Evolutionary conservation across 805 yeast genomes (phyloP), one percentile per base, ranked within the genome.

Genomic region (Ogataea glucozyma): DNA sequence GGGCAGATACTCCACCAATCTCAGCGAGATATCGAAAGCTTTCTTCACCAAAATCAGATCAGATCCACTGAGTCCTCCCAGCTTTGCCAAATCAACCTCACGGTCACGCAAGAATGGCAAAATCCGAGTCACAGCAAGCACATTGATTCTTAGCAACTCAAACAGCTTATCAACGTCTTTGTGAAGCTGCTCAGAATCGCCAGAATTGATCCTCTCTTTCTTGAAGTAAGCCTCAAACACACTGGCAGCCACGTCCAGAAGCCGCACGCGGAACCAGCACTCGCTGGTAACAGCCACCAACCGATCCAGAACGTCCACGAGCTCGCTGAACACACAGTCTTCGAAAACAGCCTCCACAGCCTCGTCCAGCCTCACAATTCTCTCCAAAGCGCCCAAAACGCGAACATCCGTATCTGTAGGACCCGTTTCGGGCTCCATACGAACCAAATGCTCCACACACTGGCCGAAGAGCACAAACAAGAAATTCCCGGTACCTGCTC

Each of bases 381-480:
- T 72, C 24, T 65, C 67, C 46, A 90, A 61, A 0, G 85, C 81
- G 2, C 67, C 66, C 10, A 75, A 55, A 3, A 81, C 75, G 1
- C 49, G 47, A 24, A 46, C 42, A 22, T 61, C 62, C 20, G 62
- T 62, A 11, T 48, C 43, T 31, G 52, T 54, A 26, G 40, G 41
- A n/a, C 48, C 38, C 8, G 43, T 26, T 27, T 37, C 38, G 4
- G 60, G 56, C 14, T 64, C 62, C n/a, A 48, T 29, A 38, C 73
- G 75, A 36, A 84, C 74, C 47, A 89, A 69, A 0, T 84, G 77
- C 53, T 87, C 95, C 36, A 89, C 72, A 59, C 96, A 88, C 52
- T 87, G 85, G 9, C 96, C 86, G 65, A 85, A 86, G 29, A 90
- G 61, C 22, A 89, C 83, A 57, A 88, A 85, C 62, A 85, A 82